Evolutionary conservation across 768 basidiomycete genomes (phyloP).

Genomic region (Suillus bovinus): DNA sequence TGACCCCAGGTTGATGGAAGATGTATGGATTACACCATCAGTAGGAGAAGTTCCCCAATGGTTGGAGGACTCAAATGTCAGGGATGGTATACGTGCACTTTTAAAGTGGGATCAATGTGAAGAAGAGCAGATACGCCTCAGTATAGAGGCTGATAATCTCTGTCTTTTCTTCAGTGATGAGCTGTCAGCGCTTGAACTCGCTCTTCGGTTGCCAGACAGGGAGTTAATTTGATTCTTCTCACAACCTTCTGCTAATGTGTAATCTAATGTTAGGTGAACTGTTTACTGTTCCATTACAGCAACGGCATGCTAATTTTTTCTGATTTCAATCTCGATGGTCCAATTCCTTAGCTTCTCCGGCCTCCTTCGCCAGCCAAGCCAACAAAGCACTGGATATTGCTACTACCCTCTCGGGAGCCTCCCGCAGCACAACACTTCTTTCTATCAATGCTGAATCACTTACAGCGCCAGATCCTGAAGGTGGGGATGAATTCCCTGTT

Average conservation of each 20-base stretch:
- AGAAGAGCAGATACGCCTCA: conserved; percentile 31
- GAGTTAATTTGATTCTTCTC: not conserved
- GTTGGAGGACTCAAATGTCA: conserved; percentile 34
- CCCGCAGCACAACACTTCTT: not conserved
- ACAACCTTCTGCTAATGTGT: not conserved
- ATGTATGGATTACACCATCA: conserved; percentile 35
- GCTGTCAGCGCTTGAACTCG: conserved; percentile 24
- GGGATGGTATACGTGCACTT: conserved; percentile 33
- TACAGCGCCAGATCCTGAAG: not conserved
- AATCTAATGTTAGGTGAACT: not conserved
- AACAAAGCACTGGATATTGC: conserved; percentile 10
- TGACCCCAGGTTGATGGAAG: conserved; percentile 33
- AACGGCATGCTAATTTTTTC: not conserved
- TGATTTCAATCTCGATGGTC: conserved; percentile 16
- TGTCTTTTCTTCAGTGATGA: conserved; percentile 37
- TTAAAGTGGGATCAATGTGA: conserved; percentile 28
- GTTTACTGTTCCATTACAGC: not conserved
- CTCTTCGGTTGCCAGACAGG: conserved; percentile 14
- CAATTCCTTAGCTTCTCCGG: conserved; percentile 15
- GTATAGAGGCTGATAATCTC: conserved; percentile 34
- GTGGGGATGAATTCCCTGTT: not conserved
- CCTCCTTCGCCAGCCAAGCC: conserved; percentile 14
- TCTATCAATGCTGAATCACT: not conserved
- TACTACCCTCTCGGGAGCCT: conserved; percentile 1
- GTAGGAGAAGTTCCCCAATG: conserved; percentile 24